Evolutionary conservation across 345 rosid genomes (phyloP).

Genomic region (Eucalyptus grandis): DNA sequence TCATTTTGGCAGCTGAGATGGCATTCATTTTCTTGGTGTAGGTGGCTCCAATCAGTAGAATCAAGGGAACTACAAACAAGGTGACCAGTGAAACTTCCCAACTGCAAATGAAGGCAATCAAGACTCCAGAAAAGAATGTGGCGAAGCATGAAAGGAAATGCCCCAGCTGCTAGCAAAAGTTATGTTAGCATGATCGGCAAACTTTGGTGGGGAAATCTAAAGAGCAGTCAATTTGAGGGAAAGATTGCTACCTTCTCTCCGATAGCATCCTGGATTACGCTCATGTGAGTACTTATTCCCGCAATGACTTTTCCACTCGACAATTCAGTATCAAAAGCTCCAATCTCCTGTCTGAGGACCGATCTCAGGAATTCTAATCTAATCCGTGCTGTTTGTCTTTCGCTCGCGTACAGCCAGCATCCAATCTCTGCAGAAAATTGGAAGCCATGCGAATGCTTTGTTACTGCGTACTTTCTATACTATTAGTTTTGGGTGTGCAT

Average conservation of each 20-base stretch:
- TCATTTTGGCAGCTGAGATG: conserved; percentile 27
- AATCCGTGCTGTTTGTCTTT: conserved; percentile 35
- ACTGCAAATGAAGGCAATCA: conserved; percentile 40
- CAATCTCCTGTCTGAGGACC: conserved; percentile 45
- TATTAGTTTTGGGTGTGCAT: too few relatives aligned
- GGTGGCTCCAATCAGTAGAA: conserved; percentile 46
- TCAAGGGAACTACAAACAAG: conserved; percentile 35
- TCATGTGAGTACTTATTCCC: conserved; percentile 47
- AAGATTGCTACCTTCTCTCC: conserved; percentile 42
- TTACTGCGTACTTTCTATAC: background rate
- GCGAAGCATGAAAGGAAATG: conserved; percentile 52
- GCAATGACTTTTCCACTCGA: conserved; percentile 37
- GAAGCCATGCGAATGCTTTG: background rate
- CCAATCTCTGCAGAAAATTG: conserved; percentile 32
- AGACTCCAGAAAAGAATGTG: conserved; percentile 36
- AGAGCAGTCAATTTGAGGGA: background rate
- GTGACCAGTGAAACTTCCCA: conserved; percentile 53
- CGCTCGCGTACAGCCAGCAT: conserved; percentile 63
- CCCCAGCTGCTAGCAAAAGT: conserved; percentile 25
- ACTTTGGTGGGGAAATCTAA: background rate
- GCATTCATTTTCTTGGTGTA: conserved; percentile 43
- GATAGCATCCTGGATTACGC: conserved; percentile 47
- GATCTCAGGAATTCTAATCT: conserved; percentile 34
- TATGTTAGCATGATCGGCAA: background rate
- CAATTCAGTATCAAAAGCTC: conserved; percentile 54